Percentiles rank a stretch among this genome's conserved stretches.
Evolutionary conservation across 2,329 filamentous ascomycete genomes (phyloP).

Genomic region (Colletotrichum sp.): DNA sequence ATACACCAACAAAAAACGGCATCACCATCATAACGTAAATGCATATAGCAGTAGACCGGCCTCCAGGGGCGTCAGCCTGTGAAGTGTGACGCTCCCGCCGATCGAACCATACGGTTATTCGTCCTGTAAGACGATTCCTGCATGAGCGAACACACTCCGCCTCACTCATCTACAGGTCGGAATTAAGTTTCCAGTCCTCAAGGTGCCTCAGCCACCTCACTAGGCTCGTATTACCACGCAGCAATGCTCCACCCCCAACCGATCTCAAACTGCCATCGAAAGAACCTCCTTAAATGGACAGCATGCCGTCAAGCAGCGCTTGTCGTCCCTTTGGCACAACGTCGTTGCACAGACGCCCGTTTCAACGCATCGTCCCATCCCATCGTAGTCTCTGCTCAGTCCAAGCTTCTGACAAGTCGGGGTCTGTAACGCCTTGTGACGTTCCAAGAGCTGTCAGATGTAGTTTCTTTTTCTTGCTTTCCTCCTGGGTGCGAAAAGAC

Average conservation of each 20-base stretch:
- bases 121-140: neutral
- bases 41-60: neutral
- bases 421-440: neutral
- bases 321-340: neutral
- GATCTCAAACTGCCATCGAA: neutral
- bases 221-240: neutral
- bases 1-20: neutral
- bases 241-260: neutral
- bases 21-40: neutral
- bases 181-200: neutral
- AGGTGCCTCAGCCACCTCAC: neutral
- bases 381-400: neutral
- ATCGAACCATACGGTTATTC: neutral
- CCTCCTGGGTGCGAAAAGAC: neutral
- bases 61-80: neutral
- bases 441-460: neutral
- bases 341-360: neutral
- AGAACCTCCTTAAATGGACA: neutral
- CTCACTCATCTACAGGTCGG: neutral
- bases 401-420: neutral
- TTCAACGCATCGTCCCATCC: slow-evolving; percentile 1
- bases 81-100: neutral
- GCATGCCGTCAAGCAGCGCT: neutral
- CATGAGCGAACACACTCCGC: neutral
- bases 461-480: neutral